These are phyloP conservation scores for Oemleria cerasiformis DNA, from an alignment of 306 rosid genomes.

Conservation along the genomic window DNA sequence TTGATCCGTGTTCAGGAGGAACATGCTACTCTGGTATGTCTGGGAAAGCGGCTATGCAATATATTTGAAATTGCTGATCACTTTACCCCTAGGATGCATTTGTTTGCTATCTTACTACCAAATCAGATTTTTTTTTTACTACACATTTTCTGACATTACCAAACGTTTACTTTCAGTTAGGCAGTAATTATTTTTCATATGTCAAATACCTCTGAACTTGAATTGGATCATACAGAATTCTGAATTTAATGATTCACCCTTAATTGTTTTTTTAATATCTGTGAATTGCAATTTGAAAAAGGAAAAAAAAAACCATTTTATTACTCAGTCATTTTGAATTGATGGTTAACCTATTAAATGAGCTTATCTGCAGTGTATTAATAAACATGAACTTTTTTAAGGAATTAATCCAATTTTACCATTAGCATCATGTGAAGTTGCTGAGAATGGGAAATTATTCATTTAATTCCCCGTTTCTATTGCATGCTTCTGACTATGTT, in stretches of 20 bases:
- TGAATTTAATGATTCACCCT: background rate
- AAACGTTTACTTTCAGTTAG: background rate
- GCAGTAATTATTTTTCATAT: background rate
- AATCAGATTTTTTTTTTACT: background rate
- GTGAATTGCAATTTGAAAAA: background rate
- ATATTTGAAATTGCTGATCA: constrained; percentile 12
- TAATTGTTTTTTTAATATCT: background rate
- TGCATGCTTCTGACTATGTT: constrained; percentile 4
- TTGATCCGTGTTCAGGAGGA: constrained; percentile 65
- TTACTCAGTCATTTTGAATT: background rate
- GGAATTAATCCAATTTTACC: background rate
- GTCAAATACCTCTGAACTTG: constrained; percentile 3
- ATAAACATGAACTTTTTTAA: background rate
- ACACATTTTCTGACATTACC: background rate
- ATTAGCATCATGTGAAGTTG: background rate
- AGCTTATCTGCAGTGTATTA: background rate
- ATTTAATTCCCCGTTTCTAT: background rate
- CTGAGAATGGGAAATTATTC: background rate
- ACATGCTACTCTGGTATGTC: constrained; percentile 62
- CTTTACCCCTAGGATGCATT: constrained; percentile 1
- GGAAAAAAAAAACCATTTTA: background rate
- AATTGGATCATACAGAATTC: background rate
- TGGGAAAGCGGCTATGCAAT: constrained; percentile 20
- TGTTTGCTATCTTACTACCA: constrained; percentile 1
- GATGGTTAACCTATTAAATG: background rate